phyloP scores from a whole-genome alignment of 192 early-diverging fungal species.

The Backusella mclennaniae region DNA sequence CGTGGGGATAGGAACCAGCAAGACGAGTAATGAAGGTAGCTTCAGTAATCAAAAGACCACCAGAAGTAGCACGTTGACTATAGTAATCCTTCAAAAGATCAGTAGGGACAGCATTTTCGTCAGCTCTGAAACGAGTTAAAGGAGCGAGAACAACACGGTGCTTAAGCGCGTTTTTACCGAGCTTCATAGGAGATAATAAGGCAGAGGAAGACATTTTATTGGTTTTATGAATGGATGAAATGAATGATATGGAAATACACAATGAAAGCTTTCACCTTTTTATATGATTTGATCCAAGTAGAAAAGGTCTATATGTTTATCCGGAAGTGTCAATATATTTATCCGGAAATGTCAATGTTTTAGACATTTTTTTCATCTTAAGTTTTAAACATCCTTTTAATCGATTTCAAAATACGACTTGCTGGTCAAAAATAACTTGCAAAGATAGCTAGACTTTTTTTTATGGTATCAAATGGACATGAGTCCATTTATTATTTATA shows the following conservation, averaged over 20 bases:
- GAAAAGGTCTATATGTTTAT: too few species aligned
- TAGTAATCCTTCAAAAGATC: slow-evolving; percentile 20
- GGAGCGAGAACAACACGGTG: slow-evolving; percentile 33
- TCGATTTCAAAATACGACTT: too few species aligned
- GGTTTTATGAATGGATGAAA: background rate
- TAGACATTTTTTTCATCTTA: too few species aligned
- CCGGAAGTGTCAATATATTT: too few species aligned
- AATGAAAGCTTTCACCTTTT: background rate
- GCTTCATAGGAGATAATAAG: slow-evolving; percentile 26
- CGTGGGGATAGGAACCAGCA: slow-evolving; percentile 17
- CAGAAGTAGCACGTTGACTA: slow-evolving; percentile 19
- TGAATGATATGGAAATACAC: background rate
- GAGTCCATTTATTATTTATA: too few species aligned
- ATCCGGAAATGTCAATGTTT: too few species aligned
- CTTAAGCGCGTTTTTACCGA: slow-evolving; percentile 13
- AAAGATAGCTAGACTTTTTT: too few species aligned
- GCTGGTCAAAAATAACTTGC: too few species aligned
- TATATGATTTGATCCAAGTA: background rate
- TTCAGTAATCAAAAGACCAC: slow-evolving; percentile 30
- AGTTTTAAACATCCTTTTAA: too few species aligned
- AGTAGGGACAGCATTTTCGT: slow-evolving; percentile 11
- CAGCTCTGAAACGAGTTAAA: slow-evolving; percentile 21
- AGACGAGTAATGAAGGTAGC: slow-evolving; percentile 18
- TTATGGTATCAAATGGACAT: too few species aligned
- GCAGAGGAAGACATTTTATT: background rate